Percentiles rank a stretch among this genome's conserved stretches.
These are phyloP conservation scores for Xanthoconium separans DNA, from an alignment of 1,284 basidiomycete species.

Conservation along the genomic window DNA sequence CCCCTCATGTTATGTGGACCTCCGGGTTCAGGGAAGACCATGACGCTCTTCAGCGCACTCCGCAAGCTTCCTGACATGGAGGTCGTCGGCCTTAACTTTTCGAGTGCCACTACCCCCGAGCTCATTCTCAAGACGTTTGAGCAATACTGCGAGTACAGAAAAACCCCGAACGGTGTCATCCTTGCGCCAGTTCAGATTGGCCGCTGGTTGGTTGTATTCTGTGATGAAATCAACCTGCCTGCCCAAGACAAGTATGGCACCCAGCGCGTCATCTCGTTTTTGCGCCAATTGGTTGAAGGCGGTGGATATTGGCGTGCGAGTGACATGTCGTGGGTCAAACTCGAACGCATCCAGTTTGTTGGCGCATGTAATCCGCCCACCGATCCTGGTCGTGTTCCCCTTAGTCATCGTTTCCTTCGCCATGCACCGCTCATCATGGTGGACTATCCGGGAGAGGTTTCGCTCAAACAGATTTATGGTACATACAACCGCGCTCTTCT, in stretches of 20 bases:
- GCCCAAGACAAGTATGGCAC: conserved; percentile 98
- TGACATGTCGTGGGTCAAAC: conserved; percentile 96
- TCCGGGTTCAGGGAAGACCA: conserved; percentile 99
- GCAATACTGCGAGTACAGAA: conserved; percentile 99
- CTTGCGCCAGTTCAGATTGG: conserved; percentile 94
- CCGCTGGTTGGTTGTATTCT: conserved; percentile 98
- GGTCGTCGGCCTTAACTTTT: conserved; percentile 98
- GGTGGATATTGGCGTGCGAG: conserved; percentile 94
- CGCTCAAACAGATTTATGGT: conserved; percentile 97
- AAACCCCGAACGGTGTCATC: conserved; percentile 96
- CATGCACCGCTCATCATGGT: conserved; percentile 99
- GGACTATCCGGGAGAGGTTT: conserved; percentile 97
- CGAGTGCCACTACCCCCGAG: conserved; percentile 97
- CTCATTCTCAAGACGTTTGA: conserved; percentile 99
- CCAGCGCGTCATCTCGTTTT: conserved; percentile 97
- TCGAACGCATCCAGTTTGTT: conserved; percentile 99
- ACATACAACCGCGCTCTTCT: conserved; percentile 98
- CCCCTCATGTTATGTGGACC: conserved; percentile 98
- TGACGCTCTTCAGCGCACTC: conserved; percentile 99
- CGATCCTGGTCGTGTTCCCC: conserved; percentile 98
- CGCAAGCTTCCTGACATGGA: conserved; percentile 99
- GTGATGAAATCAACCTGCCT: conserved; percentile 99
- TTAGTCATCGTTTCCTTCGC: conserved; percentile 94
- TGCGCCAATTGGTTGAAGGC: conserved; percentile 94
- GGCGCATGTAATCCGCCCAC: conserved; percentile 99